Conservation (phyloP, 2,329 filamentous ascomycete species). For the Eurotiales sp. region DNA sequence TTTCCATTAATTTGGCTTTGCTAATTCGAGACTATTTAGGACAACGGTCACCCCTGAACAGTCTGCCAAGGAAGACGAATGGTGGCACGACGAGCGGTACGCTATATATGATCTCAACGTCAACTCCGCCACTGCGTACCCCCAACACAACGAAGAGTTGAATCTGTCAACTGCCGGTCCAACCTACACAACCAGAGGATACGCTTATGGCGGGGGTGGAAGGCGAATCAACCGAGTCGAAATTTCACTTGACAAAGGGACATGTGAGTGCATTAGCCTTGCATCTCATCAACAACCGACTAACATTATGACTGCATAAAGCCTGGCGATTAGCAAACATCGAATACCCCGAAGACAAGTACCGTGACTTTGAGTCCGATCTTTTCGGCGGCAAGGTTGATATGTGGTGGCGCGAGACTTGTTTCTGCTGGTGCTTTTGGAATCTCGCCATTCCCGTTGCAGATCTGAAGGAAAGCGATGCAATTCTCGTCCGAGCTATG, state of each 20-base stretch:
- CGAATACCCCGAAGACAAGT: conserved; percentile 80
- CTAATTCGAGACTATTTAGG: conserved; percentile 25
- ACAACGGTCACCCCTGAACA: conserved; percentile 76
- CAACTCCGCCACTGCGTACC: conserved; percentile 78
- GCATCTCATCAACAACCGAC: conserved; percentile 14
- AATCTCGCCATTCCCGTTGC: conserved; percentile 62
- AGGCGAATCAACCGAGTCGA: conserved; percentile 77
- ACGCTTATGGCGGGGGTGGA: conserved; percentile 88
- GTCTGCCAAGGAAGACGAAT: conserved; percentile 67
- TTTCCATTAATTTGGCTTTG: background rate
- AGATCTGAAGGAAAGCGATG: conserved; percentile 61
- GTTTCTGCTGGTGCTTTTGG: conserved; percentile 95
- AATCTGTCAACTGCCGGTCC: conserved; percentile 45
- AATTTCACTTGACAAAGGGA: conserved; percentile 76
- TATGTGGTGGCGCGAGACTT: conserved; percentile 74
- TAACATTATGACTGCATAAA: conserved; percentile 12
- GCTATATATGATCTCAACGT: conserved; percentile 89
- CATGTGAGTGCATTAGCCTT: conserved; percentile 37
- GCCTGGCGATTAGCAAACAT: conserved; percentile 74
- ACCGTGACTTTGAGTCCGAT: conserved; percentile 61
- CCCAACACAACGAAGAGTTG: conserved; percentile 70
- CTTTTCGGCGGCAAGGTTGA: conserved; percentile 75
- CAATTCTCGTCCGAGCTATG: conserved; percentile 81
- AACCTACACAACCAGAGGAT: conserved; percentile 68
- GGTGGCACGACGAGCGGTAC: conserved; percentile 86